Percentiles rank a stretch among this genome's conserved stretches.
Evolutionary conservation across 2,329 filamentous ascomycete genomes (phyloP).

Genomic region (Phyllosticta ampelicida): DNA sequence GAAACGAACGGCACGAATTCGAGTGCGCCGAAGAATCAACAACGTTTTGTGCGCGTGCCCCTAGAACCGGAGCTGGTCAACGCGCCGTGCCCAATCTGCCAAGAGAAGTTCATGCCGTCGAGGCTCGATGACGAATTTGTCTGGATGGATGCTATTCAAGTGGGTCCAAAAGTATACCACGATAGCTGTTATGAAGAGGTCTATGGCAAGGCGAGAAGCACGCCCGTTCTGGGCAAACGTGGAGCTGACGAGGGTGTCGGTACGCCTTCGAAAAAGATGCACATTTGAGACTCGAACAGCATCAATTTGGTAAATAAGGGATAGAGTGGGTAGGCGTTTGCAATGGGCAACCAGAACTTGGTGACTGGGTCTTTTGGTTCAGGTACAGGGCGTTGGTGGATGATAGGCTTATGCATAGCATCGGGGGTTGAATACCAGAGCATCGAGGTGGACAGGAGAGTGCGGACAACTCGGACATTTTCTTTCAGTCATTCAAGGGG

Average conservation of each 20-base stretch:
- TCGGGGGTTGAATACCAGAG: neutral
- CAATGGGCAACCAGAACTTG: neutral
- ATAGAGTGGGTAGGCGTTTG: conserved; percentile 10
- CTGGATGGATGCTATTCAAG: conserved; percentile 77
- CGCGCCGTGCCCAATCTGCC: conserved; percentile 82
- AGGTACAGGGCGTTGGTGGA: neutral
- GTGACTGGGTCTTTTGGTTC: neutral
- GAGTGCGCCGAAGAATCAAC: conserved; percentile 41
- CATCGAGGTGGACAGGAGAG: neutral
- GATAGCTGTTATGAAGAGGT: conserved; percentile 74
- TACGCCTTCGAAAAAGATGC: conserved; percentile 10
- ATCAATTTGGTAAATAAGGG: conserved; percentile 2
- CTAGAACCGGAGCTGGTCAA: conserved; percentile 65
- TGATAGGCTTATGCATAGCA: neutral
- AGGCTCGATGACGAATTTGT: conserved; percentile 94
- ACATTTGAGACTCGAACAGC: neutral
- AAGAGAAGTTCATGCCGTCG: conserved; percentile 85
- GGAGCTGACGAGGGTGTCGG: conserved; percentile 1
- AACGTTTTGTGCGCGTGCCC: conserved; percentile 72
- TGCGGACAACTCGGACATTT: neutral
- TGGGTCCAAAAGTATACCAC: conserved; percentile 75
- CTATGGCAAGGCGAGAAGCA: conserved; percentile 19
- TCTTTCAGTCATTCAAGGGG: neutral
- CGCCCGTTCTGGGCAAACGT: conserved; percentile 27
- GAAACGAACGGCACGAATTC: conserved; percentile 31